Evolutionary conservation across 75 land plant genomes (phyloP).

Genomic region (Cupressus sempervirens): DNA sequence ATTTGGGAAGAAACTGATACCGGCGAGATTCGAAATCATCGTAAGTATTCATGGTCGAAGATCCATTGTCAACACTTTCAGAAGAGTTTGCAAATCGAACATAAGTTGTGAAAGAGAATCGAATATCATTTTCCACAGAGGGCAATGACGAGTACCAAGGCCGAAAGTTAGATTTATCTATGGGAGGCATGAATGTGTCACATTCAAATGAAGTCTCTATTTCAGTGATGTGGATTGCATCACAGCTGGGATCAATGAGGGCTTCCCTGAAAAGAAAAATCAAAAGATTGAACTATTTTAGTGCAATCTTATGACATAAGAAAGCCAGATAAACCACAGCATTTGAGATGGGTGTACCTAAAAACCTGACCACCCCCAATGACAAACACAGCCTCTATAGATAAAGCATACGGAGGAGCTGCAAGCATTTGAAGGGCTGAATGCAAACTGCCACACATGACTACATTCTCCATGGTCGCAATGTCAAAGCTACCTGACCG

Average conservation of each 20-base stretch:
- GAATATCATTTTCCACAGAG: constrained; percentile 59
- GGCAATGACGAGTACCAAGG: constrained; percentile 87
- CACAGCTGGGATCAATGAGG: constrained; percentile 69
- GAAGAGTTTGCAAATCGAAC: constrained; percentile 45
- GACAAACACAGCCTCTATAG: constrained; percentile 79
- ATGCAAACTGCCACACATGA: constrained; percentile 60
- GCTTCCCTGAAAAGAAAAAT: constrained; percentile 60
- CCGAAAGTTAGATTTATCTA: constrained; percentile 61
- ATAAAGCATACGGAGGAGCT: constrained; percentile 51
- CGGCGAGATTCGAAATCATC: constrained; percentile 25
- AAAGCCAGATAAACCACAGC: neutral
- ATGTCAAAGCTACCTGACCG: constrained; percentile 54
- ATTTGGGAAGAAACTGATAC: constrained; percentile 60
- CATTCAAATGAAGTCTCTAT: constrained; percentile 69
- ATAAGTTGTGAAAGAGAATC: constrained; percentile 73
- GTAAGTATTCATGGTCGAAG: constrained; percentile 4
- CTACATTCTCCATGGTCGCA: constrained; percentile 48
- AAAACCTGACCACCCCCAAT: constrained; percentile 92
- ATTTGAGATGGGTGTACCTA: constrained; percentile 33
- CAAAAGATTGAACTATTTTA: neutral
- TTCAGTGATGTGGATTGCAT: constrained; percentile 88
- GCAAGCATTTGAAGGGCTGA: constrained; percentile 76
- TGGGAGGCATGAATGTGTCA: constrained; percentile 83
- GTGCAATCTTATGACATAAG: neutral
- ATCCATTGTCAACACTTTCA: constrained; percentile 11